These are phyloP conservation scores for Tricholoma terreum DNA, from an alignment of 768 basidiomycete species.

Conservation along the genomic window DNA sequence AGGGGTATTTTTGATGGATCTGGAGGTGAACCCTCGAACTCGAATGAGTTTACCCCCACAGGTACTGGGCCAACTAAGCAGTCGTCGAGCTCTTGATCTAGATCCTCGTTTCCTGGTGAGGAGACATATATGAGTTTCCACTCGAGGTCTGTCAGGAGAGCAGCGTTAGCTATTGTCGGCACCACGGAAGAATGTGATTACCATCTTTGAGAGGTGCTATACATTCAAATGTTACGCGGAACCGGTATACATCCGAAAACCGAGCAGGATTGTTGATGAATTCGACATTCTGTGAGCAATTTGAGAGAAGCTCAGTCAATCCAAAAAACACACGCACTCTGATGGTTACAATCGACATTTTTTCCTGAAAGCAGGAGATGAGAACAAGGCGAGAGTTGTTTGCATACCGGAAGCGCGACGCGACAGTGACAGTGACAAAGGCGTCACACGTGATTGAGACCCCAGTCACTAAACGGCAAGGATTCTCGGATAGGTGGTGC, in stretches of 20 bases:
- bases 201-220: conserved; percentile 89
- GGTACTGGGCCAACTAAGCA: conserved; percentile 98
- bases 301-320: background rate
- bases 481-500: background rate
- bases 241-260: conserved; percentile 88
- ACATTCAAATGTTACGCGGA: conserved; percentile 96
- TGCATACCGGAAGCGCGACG: conserved; percentile 14
- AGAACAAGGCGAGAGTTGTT: conserved; percentile 1
- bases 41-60: conserved; percentile 94
- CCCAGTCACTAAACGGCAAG: conserved; percentile 6
- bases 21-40: conserved; percentile 88
- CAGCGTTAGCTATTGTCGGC: background rate
- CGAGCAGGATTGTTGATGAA: conserved; percentile 92
- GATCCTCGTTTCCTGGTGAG: conserved; percentile 84
- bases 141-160: conserved; percentile 73
- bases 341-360: conserved; percentile 71
- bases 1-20: conserved; percentile 80
- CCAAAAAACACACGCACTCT: conserved; percentile 39
- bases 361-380: conserved; percentile 1
- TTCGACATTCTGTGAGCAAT: conserved; percentile 66
- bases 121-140: conserved; percentile 98
- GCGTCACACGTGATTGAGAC: conserved; percentile 12
- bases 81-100: conserved; percentile 96
- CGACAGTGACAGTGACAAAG: conserved; percentile 14
- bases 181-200: conserved; percentile 27